Percentiles rank a stretch among this genome's conserved stretches.
phyloP scores from a whole-genome alignment of 257 asterid genomes.

The Nicotiana tomentosiformis region DNA sequence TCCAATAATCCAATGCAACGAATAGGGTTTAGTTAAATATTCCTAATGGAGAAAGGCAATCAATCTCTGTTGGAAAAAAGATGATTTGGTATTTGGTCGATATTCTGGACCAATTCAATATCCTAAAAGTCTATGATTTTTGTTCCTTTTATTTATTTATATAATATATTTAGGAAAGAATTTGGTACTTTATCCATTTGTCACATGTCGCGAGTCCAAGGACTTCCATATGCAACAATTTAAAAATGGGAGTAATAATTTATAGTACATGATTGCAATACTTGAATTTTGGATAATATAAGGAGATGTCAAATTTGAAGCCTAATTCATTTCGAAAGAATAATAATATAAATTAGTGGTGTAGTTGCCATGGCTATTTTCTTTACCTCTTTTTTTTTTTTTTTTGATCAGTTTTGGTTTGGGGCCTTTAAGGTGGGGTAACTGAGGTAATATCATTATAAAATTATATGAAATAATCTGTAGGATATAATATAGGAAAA shows the following conservation, averaged over 20 bases:
- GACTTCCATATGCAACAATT: neutral
- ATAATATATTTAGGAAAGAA: neutral
- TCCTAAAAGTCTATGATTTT: neutral
- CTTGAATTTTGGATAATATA: neutral
- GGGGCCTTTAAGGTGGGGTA: neutral
- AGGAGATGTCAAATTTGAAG: neutral
- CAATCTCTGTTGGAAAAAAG: neutral
- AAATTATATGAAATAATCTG: neutral
- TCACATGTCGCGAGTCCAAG: neutral
- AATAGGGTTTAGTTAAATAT: neutral
- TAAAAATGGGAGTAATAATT: neutral
- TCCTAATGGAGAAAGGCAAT: neutral
- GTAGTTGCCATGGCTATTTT: neutral
- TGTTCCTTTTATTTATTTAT: neutral
- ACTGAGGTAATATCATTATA: neutral
- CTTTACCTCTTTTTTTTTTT: neutral
- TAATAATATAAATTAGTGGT: neutral
- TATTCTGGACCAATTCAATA: neutral
- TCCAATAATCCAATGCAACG: neutral
- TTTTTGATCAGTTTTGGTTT: neutral
- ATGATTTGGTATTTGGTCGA: neutral
- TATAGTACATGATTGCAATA: neutral
- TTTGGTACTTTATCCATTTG: neutral
- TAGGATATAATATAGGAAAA: neutral
- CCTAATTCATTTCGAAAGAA: neutral